Base-by-base conservation (phyloP, 768 basidiomycete species). In the Tulasnella sp. region DNA sequence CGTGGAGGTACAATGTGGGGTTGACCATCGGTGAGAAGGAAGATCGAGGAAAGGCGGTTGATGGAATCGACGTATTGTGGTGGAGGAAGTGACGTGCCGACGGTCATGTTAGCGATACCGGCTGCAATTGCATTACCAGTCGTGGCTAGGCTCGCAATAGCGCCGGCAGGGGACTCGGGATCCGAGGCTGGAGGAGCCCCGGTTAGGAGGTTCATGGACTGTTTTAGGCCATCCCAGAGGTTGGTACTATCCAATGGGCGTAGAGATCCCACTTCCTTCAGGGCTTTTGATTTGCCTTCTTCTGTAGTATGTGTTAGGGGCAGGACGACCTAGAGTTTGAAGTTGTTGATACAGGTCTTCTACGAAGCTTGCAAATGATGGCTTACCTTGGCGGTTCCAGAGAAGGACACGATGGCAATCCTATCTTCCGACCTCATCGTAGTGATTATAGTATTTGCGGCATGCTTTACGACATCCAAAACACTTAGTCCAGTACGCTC, bases 171-270 rank as follows among this genome's bases (percentile, higher is more conserved):
- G 12, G 60, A 24, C 34, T 8, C 4, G 20, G 34, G 64, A 14
- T 69, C 9, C 18, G 64, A 69, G 1, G 48, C 5, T 37, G 64
- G 64, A 34, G 64, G 8, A 69, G 64, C 64, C 16, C 72, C 72
- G 22, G 72, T 78, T 14, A 82, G 81, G 12, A 81, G 8, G 75
- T 82, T 81, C 78, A 82, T 79, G 46, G 81, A 82, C 11, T 44
- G 50, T 76, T 81, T 82, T 7, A 82, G 75, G 22, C 82, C 82
- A 50, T 81, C 82, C 82, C 82, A 82, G 14, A 82, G 73, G 50
- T 82, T 82, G 3, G 82, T 82, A 16, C 74, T 60, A 20, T 72
- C 78, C 40, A 72, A 60, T 3, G 81, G 80, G 8, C 50, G 78
- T n/a, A 82, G 77, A 18, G 37, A 12, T 58, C 76, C 75, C 16